Percentiles rank a stretch among this genome's conserved stretches.
phyloP scores from a whole-genome alignment of 2,329 filamentous ascomycete genomes.

The Esteya vermicola region DNA sequence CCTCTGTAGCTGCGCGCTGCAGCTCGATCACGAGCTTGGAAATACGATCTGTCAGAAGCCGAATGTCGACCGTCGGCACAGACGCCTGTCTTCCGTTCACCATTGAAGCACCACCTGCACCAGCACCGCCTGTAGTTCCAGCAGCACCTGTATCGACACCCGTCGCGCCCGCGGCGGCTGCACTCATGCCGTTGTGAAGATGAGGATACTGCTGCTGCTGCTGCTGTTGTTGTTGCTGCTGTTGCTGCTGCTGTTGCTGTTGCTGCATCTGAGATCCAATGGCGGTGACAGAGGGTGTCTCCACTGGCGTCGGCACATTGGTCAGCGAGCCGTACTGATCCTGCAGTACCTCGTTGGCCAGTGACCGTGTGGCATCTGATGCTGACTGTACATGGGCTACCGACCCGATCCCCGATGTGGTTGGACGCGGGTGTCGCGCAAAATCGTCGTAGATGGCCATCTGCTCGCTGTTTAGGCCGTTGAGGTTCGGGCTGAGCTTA shows the following conservation, averaged over 20 bases:
- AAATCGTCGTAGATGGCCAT: conserved; percentile 97
- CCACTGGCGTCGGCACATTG: conserved; percentile 42
- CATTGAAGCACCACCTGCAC: no score
- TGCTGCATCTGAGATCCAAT: conserved; percentile 38
- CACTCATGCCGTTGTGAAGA: conserved; percentile 24
- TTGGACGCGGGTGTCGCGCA: conserved; percentile 58
- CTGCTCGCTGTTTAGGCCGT: conserved; percentile 77
- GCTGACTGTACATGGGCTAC: conserved; percentile 40
- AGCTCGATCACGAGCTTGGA: conserved; percentile 45
- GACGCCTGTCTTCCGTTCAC: conserved; percentile 37
- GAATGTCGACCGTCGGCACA: conserved; percentile 33
- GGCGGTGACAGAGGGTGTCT: conserved; percentile 42
- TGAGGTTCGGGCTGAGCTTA: conserved; percentile 56
- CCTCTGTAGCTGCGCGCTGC: conserved; percentile 35
- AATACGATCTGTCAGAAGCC: conserved; percentile 38
- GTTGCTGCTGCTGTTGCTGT: no score
- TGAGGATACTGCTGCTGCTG: conserved; percentile 42
- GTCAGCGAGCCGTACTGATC: conserved; percentile 46
- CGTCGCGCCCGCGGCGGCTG: background rate
- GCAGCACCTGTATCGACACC: no score
- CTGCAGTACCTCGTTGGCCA: conserved; percentile 50
- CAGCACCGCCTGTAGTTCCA: conserved; percentile 5
- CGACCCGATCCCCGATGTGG: conserved; percentile 17
- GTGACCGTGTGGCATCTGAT: conserved; percentile 45
- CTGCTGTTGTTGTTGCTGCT: no score